Evolutionary conservation across 306 rosid species (phyloP).

Genomic region (Psophocarpus tetragonolobus): DNA sequence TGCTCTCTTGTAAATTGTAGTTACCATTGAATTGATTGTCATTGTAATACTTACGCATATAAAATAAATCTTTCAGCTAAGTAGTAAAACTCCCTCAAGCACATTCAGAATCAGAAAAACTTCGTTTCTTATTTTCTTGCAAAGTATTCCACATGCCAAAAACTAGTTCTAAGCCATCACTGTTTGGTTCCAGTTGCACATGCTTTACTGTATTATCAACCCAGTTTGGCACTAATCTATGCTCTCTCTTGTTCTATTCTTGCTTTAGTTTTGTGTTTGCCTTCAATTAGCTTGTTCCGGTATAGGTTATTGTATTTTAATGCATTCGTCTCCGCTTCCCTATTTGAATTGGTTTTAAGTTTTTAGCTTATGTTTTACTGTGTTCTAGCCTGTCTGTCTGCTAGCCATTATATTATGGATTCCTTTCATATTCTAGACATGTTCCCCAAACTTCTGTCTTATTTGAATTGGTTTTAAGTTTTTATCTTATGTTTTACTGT

Average conservation of each 20-base stretch:
- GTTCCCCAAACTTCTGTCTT: background rate
- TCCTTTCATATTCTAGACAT: background rate
- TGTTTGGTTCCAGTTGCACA: background rate
- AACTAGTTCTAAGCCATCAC: background rate
- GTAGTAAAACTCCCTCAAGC: background rate
- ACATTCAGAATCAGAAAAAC: too few relatives aligned
- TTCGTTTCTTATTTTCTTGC: too few relatives aligned
- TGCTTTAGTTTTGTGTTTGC: background rate
- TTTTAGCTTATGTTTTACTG: background rate
- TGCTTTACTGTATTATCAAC: background rate
- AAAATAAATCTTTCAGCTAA: background rate
- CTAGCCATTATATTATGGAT: background rate
- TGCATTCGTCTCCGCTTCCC: background rate
- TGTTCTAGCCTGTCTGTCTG: background rate
- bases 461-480: background rate
- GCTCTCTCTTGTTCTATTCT: background rate
- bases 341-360: background rate
- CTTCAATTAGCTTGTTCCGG: background rate
- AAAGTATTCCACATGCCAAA: background rate
- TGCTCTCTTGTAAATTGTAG: background rate
- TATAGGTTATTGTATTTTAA: background rate
- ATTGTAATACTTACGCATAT: background rate
- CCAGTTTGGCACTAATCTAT: background rate
- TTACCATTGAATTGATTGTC: background rate
- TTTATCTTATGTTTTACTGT: background rate